Evolutionary conservation across 1,284 basidiomycete genomes (phyloP), one percentile per base, ranked within the genome.

Genomic region (Pseudozyma sp.): DNA sequence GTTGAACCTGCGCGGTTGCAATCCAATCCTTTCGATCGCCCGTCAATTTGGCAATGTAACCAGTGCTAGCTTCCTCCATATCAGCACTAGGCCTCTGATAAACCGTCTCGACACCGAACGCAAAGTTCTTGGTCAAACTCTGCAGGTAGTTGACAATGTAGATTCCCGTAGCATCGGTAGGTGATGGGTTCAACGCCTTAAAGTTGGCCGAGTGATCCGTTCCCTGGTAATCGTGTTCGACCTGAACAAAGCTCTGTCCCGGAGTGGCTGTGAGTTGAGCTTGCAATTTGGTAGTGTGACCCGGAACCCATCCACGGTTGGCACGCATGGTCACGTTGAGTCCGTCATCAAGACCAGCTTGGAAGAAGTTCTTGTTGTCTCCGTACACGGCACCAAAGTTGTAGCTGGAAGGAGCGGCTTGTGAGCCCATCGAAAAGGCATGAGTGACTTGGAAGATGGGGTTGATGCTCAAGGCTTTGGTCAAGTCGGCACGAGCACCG

Each of bases 401-500:
- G 87, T 99, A 99, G 47, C 91, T 91, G 90, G 66, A 80, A 76
- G 84, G 82, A 53, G 83, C 80, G 43, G 62, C 72, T 59, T 82
- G 81, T 16, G 92, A 73, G 36, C 93, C 94, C 69, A 95, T 87
- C 60, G 91, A 89, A 87, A 99, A 98, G 44, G 94, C 93, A 86
- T 99, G 97, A 66, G 95, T 95, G 83, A 98, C 92, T 88, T 98
- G 95, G 90, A 99, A 99, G 60, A 93, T 91, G 36, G 97, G 97
- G 86, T 91, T 94, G 85, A 93, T 89, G 60, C 94, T 97, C 78
- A 99, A 88, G 77, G 90, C 92, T 88, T 99, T 99, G 67, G 94
- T 92, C 79, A 99, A 88, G 87, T 99, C 97, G 53, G 97, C 97
- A 80, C 95, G 90, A 19, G 89, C 96, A 75, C 97, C 97, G 88